These are phyloP conservation scores for Albophoma yamanashiensis DNA, from an alignment of 2,329 filamentous ascomycete genomes.

Conservation along the genomic window DNA sequence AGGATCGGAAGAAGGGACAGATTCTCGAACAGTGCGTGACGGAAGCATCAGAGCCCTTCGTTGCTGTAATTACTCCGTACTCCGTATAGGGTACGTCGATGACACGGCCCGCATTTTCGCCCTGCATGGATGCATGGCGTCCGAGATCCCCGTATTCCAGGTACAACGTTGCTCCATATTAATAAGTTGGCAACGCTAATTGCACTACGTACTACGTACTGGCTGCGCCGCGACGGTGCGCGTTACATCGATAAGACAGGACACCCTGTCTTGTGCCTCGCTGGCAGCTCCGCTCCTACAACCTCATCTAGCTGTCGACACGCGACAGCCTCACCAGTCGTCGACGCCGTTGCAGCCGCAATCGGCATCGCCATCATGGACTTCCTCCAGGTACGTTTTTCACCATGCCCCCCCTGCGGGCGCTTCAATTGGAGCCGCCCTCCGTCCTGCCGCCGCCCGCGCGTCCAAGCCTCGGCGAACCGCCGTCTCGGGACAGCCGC, in stretches of 20 bases:
- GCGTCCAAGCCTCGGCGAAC: neutral
- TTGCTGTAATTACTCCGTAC: no score
- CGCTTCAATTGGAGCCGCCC: slow-evolving; percentile 7
- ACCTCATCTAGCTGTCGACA: neutral
- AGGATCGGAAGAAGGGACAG: neutral
- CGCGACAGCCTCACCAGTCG: neutral
- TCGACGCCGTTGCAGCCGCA: neutral
- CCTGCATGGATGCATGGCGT: neutral
- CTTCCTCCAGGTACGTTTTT: slow-evolving; percentile 30
- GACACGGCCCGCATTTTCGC: neutral
- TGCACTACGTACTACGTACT: no score
- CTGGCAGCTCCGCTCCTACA: neutral
- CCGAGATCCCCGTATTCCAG: neutral
- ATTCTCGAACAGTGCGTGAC: neutral
- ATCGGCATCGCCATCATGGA: slow-evolving; percentile 25
- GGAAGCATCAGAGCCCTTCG: neutral
- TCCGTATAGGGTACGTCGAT: no score
- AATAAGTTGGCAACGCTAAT: no score
- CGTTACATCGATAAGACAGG: slow-evolving; percentile 2
- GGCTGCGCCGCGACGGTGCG: neutral
- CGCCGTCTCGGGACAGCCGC: neutral
- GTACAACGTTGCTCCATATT: no score
- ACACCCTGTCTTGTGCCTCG: neutral
- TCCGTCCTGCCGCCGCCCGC: neutral
- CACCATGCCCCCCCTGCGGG: neutral